phyloP scores from a whole-genome alignment of 2,329 filamentous ascomycete genomes.

The Eutypa lata region DNA sequence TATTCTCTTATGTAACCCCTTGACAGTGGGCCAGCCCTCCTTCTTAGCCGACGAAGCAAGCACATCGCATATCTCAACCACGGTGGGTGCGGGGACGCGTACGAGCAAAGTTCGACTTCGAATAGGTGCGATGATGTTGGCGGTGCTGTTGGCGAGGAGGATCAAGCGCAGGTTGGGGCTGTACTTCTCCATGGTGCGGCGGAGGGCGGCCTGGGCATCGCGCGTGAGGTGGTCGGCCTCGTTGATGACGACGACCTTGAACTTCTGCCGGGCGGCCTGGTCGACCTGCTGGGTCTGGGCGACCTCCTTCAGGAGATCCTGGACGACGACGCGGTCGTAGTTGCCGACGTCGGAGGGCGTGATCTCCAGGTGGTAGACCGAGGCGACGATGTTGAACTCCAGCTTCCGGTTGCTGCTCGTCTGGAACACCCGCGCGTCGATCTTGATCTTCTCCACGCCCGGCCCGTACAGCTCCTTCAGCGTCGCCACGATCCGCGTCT shows the following conservation, averaged over 20 bases:
- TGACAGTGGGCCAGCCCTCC: conserved; percentile 77
- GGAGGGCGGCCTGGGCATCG: conserved; percentile 91
- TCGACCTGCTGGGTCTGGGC: conserved; percentile 99
- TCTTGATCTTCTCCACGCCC: conserved; percentile 99
- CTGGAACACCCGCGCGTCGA: conserved; percentile 94
- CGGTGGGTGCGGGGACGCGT: conserved; percentile 83
- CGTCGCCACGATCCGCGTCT: conserved; percentile 93
- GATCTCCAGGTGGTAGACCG: conserved; percentile 96
- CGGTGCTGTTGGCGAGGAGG: conserved; percentile 89
- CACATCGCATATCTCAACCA: conserved; percentile 78
- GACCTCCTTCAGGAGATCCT: conserved; percentile 94
- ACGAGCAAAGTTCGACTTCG: conserved; percentile 87
- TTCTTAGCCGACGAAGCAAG: conserved; percentile 69
- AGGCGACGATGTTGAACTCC: conserved; percentile 98
- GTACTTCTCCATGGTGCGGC: conserved; percentile 99
- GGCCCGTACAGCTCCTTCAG: conserved; percentile 93
- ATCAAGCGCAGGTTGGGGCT: conserved; percentile 91
- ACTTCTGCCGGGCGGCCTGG: conserved; percentile 80
- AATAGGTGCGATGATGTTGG: conserved; percentile 99
- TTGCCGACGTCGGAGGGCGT: conserved; percentile 95
- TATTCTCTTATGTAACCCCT: conserved; percentile 77
- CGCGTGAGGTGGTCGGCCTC: conserved; percentile 92
- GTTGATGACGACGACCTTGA: conserved; percentile 99
- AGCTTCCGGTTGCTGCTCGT: conserved; percentile 94
- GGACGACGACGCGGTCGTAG: conserved; percentile 92